Percentiles rank a stretch among this genome's conserved stretches.
These are phyloP conservation scores for Diplodia mutila DNA, from an alignment of 2,329 filamentous ascomycete species.

Conservation along the genomic window DNA sequence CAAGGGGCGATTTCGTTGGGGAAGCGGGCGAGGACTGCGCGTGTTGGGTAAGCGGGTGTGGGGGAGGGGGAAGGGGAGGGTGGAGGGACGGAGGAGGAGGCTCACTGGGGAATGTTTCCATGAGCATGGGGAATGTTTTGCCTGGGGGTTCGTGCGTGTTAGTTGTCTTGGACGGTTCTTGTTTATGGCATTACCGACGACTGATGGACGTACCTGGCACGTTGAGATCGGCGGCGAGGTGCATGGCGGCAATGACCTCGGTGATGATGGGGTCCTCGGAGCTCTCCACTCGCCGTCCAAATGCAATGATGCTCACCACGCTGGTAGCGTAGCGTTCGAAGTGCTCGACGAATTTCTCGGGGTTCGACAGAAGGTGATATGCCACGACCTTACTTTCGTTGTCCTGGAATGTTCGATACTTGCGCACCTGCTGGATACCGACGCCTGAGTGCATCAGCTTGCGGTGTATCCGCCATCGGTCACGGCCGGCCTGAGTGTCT, in stretches of 20 bases:
- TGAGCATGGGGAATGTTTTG: constrained; percentile 60
- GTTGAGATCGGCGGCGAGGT: constrained; percentile 59
- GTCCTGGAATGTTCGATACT: constrained; percentile 62
- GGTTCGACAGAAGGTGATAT: constrained; percentile 51
- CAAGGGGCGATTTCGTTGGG: constrained; percentile 38
- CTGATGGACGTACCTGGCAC: constrained; percentile 34
- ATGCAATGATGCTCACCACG: constrained; percentile 61
- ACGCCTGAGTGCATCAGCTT: constrained; percentile 43
- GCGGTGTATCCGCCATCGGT: constrained; percentile 38
- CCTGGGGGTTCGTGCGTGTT: constrained; percentile 47
- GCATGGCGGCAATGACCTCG: constrained; percentile 62
- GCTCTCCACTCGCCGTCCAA: constrained; percentile 56
- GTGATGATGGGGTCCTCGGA: constrained; percentile 61
- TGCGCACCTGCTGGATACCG: constrained; percentile 56
- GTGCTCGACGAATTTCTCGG: constrained; percentile 56
- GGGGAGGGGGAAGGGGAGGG: not conserved
- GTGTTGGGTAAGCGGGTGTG: not conserved
- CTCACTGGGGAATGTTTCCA: constrained; percentile 57
- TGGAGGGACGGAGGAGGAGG: constrained; percentile 25
- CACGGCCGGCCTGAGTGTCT: constrained; percentile 35
- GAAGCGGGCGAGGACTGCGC: constrained; percentile 34
- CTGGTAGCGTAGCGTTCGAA: constrained; percentile 59
- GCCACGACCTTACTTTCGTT: constrained; percentile 62
- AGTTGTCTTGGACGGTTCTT: constrained; percentile 45
- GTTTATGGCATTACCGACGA: too few species aligned